Evolutionary conservation across 2,329 filamentous ascomycete genomes (phyloP), one percentile per base, ranked within the genome.

Genomic region (Paracoccidioides lutzii): DNA sequence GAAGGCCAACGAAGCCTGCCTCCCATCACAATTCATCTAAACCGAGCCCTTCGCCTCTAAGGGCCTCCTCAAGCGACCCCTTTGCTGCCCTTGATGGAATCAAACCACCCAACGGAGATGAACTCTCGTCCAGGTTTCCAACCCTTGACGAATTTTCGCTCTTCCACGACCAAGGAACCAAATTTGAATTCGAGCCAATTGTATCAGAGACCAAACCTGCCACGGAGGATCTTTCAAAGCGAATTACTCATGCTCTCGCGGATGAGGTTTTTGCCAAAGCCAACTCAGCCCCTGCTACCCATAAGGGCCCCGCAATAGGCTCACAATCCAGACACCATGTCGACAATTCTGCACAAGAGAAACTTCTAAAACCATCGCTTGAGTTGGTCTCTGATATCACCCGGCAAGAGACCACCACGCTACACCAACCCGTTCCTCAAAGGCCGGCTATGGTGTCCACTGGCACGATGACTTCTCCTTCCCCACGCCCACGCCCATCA

Each of bases 141-240:
- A 90, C 88, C 5, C 76, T 98, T 30, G 90, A 97, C 64, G 88
- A 97, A 62, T 98, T 98, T 66, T 85, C 91, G 3, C 76, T 98
- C 15, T 75, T 96, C 46, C 89, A 95, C 62, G 90, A 97, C 59
- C 81, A 87, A 59, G 87, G 87, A 3, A 74, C 81, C 58, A 90
- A 88, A 58, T 96, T 96, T 63, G 84, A 91, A 55, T 96, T 96
- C 67, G 84, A 88, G 57, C 70, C 76, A 45, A 66, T 76, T 12
- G 68, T 76, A n/a, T 70, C 75, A 30, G 72, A 75, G 9, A 71
- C 73, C 9, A 71, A 71, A 35, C 54, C 64, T 2, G 60, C 71
- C 43, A 71, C 80, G 35, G 76, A 77, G 15, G 76, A 78, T 54
- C 69, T 88, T 14, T 82, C 78, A 37, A 81, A 87, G 64, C 78